Base-by-base conservation (phyloP, 176 grass and related monocot species). In the Chrysopogon serrulatus region DNA sequence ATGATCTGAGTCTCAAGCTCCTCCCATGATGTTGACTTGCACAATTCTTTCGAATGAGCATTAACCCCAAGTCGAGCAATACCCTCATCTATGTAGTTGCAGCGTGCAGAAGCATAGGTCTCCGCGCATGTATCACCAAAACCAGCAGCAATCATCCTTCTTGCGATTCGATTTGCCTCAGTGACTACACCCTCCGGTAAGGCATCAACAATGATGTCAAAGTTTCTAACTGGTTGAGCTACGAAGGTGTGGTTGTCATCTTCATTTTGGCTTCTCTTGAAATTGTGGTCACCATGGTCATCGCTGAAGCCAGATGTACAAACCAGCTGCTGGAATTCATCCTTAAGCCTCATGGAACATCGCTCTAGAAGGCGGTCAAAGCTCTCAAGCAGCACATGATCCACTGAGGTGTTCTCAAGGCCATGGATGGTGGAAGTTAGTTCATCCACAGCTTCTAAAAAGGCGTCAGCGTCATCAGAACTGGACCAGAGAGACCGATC, bases 361-460 rank as follows among this genome's bases (percentile, higher is more conserved):
- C 66, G 39, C 44, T 82, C 73, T 53, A 92, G 82, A 70, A 86
- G 78, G 40, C 74, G 43, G 11, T 92, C 82, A 74, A 84, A 87
- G 23, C 68, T 87, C 26, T 83, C 74, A 40, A 88, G 90, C 36
- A 82, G 90, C 26, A 30, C 23, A 64, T 91, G 74, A 34, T 88
- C 73, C 3, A 11, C 19, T 18, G 79, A 73, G 10, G 78, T 45
- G 42, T 33, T 78, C 21, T 83, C 73, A 6, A 86, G 82, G 49
- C 76, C 37, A 40, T 68, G 86, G 45, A 91, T 88, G 72, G 86
- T 86, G 24, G 82, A 79, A 62, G 65, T 84, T 28, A 92, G 86
- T 39, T 92, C 79, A 61, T 88, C 90, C 42, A 92, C 78, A 49
- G 82, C 82, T 78, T 86, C 82, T 28, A 88, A 68, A 59, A 92